Evolutionary conservation across 73 alveolate species (phyloP).

Genomic region (Diophrys sp.): DNA sequence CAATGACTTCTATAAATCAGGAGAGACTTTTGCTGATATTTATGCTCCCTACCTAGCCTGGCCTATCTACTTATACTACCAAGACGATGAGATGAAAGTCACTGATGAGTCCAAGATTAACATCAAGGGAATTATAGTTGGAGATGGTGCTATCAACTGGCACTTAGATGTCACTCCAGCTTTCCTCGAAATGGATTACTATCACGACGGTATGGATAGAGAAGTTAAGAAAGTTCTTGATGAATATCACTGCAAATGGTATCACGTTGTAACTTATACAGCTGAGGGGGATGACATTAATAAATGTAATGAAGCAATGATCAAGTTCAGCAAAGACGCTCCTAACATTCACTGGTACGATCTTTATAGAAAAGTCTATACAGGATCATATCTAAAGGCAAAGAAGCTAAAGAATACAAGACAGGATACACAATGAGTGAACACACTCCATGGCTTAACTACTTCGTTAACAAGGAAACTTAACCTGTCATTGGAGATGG

Average conservation of each 20-base stretch:
- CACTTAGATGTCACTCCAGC: conserved; percentile 15
- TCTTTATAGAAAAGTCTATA: conserved; percentile 34
- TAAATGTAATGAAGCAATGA: neutral
- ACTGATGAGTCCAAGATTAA: conserved; percentile 8
- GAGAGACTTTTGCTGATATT: conserved; percentile 87
- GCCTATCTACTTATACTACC: neutral
- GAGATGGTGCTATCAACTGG: conserved; percentile 70
- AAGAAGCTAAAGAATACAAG: neutral
- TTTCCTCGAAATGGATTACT: conserved; percentile 20
- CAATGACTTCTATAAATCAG: conserved; percentile 67
- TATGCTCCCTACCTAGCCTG: conserved; percentile 78
- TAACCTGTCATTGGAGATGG: conserved; percentile 10
- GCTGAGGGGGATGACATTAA: neutral
- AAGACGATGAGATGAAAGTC: neutral
- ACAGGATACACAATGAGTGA: conserved; percentile 3
- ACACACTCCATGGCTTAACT: conserved; percentile 8
- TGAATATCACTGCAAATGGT: neutral
- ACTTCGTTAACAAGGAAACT: neutral
- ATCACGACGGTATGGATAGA: conserved; percentile 2
- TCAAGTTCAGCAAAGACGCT: neutral
- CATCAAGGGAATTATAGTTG: conserved; percentile 73
- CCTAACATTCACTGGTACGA: conserved; percentile 52
- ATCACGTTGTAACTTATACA: neutral
- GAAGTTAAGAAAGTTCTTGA: conserved; percentile 4
- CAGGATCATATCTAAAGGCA: conserved; percentile 2